Evolutionary conservation across 2,329 filamentous ascomycete genomes (phyloP).

Genomic region (Periconia sp.): DNA sequence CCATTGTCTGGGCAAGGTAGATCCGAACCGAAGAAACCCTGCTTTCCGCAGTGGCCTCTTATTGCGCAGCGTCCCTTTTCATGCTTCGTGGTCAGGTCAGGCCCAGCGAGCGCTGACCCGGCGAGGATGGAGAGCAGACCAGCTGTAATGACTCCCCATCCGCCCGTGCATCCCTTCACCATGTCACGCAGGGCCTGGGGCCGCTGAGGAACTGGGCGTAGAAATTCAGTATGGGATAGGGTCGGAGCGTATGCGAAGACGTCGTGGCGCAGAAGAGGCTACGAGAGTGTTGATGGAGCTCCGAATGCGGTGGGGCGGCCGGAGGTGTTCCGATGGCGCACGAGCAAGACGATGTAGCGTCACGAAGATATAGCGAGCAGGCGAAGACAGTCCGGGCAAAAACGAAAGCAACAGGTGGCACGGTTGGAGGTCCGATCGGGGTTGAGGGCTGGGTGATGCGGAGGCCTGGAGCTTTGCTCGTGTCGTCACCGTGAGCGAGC

Average conservation of each 20-base stretch:
- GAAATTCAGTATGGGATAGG: too few species aligned
- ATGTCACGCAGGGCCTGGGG: conserved; percentile 21
- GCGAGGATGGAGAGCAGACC: conserved; percentile 38
- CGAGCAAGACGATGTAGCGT: not conserved
- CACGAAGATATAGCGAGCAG: not conserved
- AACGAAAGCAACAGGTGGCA: too few species aligned
- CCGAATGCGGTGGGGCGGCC: too few species aligned
- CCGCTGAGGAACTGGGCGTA: too few species aligned
- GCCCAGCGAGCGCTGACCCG: conserved; percentile 34
- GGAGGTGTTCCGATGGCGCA: too few species aligned
- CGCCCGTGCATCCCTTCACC: conserved; percentile 28
- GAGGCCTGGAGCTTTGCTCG: not conserved
- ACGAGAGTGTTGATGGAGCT: too few species aligned
- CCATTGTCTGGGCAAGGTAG: conserved; percentile 94
- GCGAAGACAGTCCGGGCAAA: too few species aligned
- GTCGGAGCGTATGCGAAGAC: not conserved
- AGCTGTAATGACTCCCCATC: conserved; percentile 30
- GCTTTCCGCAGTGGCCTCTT: conserved; percentile 87
- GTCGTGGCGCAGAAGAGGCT: too few species aligned
- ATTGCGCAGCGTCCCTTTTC: conserved; percentile 90
- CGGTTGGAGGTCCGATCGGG: too few species aligned
- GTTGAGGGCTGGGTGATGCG: too few species aligned
- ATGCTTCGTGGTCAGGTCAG: conserved; percentile 62
- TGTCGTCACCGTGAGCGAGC: conserved; percentile 1
- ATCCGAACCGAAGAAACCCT: conserved; percentile 86